These are phyloP conservation scores for Sporisorium iseilematis-ciliati DNA, from an alignment of 1,284 basidiomycete genomes.

Conservation along the genomic window DNA sequence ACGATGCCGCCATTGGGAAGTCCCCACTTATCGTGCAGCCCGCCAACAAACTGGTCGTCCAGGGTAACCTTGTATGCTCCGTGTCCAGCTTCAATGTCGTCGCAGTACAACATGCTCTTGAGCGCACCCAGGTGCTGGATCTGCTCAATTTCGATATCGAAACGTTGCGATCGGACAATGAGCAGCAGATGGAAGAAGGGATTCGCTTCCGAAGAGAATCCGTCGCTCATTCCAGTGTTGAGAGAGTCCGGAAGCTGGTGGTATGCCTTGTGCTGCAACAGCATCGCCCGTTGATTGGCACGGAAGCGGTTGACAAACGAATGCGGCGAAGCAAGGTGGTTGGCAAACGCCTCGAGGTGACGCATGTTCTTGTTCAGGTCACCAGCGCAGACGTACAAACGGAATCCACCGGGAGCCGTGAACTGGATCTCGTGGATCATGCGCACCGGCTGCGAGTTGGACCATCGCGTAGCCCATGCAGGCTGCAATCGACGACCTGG, in stretches of 20 bases:
- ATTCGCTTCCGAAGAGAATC: conserved; percentile 62
- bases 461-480: conserved; percentile 76
- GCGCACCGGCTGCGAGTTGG: conserved; percentile 76
- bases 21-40: conserved; percentile 75
- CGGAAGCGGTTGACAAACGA: conserved; percentile 64
- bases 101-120: conserved; percentile 70
- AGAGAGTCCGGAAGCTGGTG: conserved; percentile 46
- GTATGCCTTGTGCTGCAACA: conserved; percentile 42
- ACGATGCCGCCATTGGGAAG: conserved; percentile 75
- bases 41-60: conserved; percentile 56
- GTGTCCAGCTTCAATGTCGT: conserved; percentile 72
- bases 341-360: conserved; percentile 44
- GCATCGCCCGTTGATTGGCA: conserved; percentile 41
- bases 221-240: conserved; percentile 60
- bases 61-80: conserved; percentile 70
- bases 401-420: conserved; percentile 77
- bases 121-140: conserved; percentile 68
- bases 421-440: conserved; percentile 79
- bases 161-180: conserved; percentile 63
- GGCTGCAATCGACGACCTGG: conserved; percentile 56
- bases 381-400: conserved; percentile 79
- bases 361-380: conserved; percentile 69
- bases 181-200: conserved; percentile 68
- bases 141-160: conserved; percentile 66
- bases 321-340: conserved; percentile 42